phyloP scores from a whole-genome alignment of 306 rosid genomes.

The Cucumis cinereus region DNA sequence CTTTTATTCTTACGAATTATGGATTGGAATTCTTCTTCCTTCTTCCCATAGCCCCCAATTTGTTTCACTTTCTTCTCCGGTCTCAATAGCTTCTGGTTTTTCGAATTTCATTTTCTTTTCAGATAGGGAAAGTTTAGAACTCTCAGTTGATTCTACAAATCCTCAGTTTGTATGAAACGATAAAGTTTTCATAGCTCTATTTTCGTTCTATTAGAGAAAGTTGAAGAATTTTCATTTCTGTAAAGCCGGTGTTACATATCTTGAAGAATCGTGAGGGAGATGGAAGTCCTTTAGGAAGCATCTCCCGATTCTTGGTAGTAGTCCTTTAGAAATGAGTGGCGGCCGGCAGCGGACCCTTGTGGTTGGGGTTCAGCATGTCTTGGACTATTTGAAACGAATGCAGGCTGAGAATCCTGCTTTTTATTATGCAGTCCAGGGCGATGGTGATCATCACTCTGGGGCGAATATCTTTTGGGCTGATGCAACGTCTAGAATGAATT shows the following conservation, averaged over 20 bases:
- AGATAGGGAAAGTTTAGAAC: background rate
- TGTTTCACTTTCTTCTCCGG: background rate
- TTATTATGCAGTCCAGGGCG: slow-evolving; percentile 57
- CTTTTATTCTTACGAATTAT: background rate
- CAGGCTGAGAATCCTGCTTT: slow-evolving; percentile 70
- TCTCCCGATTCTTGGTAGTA: background rate
- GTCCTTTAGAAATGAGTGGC: slow-evolving; percentile 49
- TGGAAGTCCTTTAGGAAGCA: background rate
- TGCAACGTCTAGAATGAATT: slow-evolving; percentile 48
- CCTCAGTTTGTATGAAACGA: background rate
- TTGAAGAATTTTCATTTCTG: background rate
- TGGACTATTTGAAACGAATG: slow-evolving; percentile 76
- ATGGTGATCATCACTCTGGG: slow-evolving; percentile 31
- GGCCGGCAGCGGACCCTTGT: slow-evolving; percentile 52
- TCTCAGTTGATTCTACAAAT: background rate
- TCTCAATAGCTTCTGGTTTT: background rate
- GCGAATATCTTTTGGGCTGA: slow-evolving; percentile 82
- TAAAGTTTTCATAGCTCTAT: background rate
- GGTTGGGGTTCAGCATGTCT: slow-evolving; percentile 56
- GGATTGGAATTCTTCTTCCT: background rate
- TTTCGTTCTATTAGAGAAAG: background rate
- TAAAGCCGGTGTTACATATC: background rate
- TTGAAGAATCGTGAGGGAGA: background rate
- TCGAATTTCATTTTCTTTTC: background rate
- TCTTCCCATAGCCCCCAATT: background rate